Conservation (phyloP, 1,284 basidiomycete species). For the Pterula multifida region DNA sequence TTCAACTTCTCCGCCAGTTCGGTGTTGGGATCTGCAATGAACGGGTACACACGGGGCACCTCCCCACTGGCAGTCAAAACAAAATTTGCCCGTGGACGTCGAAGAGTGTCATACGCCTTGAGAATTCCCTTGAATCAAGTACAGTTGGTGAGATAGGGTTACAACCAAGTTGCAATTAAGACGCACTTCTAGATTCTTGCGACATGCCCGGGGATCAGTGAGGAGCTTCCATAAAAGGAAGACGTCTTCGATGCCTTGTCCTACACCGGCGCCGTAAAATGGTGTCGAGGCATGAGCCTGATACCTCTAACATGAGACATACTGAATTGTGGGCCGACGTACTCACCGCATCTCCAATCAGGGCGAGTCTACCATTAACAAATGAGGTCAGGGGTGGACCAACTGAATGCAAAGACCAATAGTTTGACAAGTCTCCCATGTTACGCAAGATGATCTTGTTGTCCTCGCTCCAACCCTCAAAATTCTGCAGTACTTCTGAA, state of each 20-base stretch:
- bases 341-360: conserved; percentile 1
- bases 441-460: background rate
- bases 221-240: background rate
- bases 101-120: background rate
- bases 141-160: background rate
- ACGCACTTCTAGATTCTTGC: background rate
- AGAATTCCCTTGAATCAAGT: background rate
- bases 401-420: background rate
- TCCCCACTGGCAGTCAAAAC: background rate
- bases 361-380: background rate
- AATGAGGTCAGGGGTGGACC: background rate
- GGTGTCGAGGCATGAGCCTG: background rate
- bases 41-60: background rate
- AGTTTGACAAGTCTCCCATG: background rate
- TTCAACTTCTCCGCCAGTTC: background rate
- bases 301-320: background rate
- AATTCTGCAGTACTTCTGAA: background rate
- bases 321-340: background rate
- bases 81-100: background rate
- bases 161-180: background rate
- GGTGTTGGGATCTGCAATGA: background rate
- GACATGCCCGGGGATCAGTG: background rate
- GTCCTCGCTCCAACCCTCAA: background rate
- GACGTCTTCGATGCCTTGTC: background rate
- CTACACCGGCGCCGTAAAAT: background rate